phyloP scores from a whole-genome alignment of 257 asterid genomes.

The Nicotiana benthamiana region DNA sequence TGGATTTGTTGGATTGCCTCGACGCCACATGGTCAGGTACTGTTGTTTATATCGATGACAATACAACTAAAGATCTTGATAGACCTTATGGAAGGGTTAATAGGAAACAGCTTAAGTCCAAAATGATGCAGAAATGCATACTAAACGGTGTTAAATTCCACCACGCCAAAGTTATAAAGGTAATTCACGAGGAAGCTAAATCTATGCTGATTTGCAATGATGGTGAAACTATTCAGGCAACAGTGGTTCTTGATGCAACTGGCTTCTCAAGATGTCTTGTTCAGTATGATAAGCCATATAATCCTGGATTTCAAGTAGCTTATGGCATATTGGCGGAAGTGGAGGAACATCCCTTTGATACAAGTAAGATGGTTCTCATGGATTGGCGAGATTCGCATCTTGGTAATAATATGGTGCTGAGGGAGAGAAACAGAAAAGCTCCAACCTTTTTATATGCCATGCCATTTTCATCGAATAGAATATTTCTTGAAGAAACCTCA shows the following conservation, averaged over 20 bases:
- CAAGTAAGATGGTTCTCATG: slow-evolving; percentile 93
- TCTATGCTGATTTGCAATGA: slow-evolving; percentile 78
- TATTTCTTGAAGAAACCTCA: slow-evolving; percentile 95
- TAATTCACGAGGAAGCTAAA: slow-evolving; percentile 75
- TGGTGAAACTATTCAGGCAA: slow-evolving; percentile 78
- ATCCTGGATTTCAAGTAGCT: slow-evolving; percentile 97
- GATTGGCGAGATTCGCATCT: slow-evolving; percentile 98
- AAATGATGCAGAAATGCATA: slow-evolving; percentile 96
- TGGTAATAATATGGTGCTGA: slow-evolving; percentile 36
- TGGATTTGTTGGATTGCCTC: slow-evolving; percentile 92
- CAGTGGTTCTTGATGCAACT: slow-evolving; percentile 95
- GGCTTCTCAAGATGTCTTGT: slow-evolving; percentile 87
- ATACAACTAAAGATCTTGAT: slow-evolving; percentile 53
- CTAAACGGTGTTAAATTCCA: slow-evolving; percentile 86
- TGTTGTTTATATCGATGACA: slow-evolving; percentile 53
- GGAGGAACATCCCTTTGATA: slow-evolving; percentile 81
- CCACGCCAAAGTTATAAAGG: slow-evolving; percentile 90
- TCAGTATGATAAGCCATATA: slow-evolving; percentile 85
- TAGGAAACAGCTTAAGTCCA: slow-evolving; percentile 75
- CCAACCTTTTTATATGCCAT: slow-evolving; percentile 94
- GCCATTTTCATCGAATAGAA: slow-evolving; percentile 81
- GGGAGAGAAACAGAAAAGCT: slow-evolving; percentile 57
- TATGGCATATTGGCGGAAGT: slow-evolving; percentile 95
- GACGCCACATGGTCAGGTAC: slow-evolving; percentile 97
- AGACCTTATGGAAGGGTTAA: slow-evolving; percentile 94